Evolutionary conservation across 495 filamentous ascomycete genomes (phyloP), one percentile per base, ranked within the genome.

Genomic region (Aspergillus steynii): DNA sequence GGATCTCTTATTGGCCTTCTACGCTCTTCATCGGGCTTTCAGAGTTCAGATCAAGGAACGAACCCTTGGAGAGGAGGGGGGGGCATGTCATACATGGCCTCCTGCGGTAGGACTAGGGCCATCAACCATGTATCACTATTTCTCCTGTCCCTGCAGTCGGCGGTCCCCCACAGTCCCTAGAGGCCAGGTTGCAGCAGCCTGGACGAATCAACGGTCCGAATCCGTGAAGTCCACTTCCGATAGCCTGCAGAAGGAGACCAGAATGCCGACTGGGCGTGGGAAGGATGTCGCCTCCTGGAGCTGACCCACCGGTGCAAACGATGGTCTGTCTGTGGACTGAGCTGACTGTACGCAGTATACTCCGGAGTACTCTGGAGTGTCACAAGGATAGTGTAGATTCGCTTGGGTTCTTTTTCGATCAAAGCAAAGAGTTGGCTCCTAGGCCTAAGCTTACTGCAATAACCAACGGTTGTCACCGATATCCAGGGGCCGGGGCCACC

Each of bases 111-210:
- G 31, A 34, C 31, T 5, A 5, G 9, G 9, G 6, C 31, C 31
- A 42, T 42, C 37, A 42, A 12, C 37, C 37, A 42, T 42, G 37
- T 42, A 42, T 42, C 37, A 14, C 37, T 4, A 4, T 20, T 20
- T 20, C 20, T 42, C 37, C 37, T 42, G 37, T 42, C 37, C 37
- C 37, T 42, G 37, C 37, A 42, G 37, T 34, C 6, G 31, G 5
- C 55, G 25, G 29, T 29, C 45, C 25, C 55, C 37, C 29, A 3
- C 5, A 37, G 42, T 25, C 31, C 42, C 46, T 29, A 50, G 29
- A 49, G 55, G 29, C 42, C 55, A 50, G 28, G 55, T 58, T 50
- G 49, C 55, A 58, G 45, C 26, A 50, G 45, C 25, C 25, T 29
- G 45, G 45, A 49, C 55, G 46, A 58, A 58, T 58, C 37, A 42